Evolutionary conservation across 129 eudicot genomes (phyloP).

Genomic region (Mikania micrantha): DNA sequence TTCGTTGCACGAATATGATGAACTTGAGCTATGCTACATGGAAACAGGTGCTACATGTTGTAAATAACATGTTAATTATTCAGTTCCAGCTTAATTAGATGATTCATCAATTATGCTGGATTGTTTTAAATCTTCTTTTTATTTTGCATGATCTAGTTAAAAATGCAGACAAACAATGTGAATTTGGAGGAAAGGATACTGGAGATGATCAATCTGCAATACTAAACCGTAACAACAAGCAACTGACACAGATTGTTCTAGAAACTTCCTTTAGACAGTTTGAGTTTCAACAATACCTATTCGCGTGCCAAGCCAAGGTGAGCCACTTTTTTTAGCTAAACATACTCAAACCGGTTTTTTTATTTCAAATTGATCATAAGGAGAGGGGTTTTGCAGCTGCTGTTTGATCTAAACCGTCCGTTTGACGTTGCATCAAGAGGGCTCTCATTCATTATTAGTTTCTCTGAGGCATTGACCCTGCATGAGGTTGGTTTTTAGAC

Average conservation of each 20-base stretch:
- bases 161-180: constrained; percentile 52
- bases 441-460: constrained; percentile 67
- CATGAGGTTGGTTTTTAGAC: constrained; percentile 59
- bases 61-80: not conserved
- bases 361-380: not conserved
- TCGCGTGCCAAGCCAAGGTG: constrained; percentile 97
- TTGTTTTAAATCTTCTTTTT: constrained; percentile 2
- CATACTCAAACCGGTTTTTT: not conserved
- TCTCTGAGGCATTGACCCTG: constrained; percentile 65
- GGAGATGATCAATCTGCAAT: constrained; percentile 94
- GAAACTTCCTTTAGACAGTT: constrained; percentile 92
- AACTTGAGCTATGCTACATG: constrained; percentile 79
- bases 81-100: not conserved
- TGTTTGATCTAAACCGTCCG: constrained; percentile 73
- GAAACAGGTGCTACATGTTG: constrained; percentile 65
- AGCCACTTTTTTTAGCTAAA: not conserved
- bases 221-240: constrained; percentile 60
- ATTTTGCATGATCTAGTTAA: constrained; percentile 41
- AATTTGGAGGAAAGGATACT: constrained; percentile 80
- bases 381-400: constrained; percentile 46
- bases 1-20: constrained; percentile 88
- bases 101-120: not conserved
- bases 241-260: constrained; percentile 73
- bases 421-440: constrained; percentile 94
- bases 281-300: constrained; percentile 89